Conservation (phyloP, 1,139 yeast species). For the Pichia sp. region DNA sequence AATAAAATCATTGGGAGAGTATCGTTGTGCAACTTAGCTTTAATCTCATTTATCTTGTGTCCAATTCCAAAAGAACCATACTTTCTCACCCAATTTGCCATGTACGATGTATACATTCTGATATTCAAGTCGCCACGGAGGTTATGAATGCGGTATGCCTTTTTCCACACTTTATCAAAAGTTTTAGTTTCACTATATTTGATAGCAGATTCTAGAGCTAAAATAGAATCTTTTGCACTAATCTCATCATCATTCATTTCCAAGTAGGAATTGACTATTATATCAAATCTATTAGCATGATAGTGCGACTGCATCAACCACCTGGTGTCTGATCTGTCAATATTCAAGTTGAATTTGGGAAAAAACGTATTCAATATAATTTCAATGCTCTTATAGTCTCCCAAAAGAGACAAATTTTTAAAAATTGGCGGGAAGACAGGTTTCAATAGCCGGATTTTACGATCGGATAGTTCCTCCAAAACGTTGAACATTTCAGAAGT, state of each 20-base stretch:
- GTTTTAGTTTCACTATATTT: constrained; percentile 9
- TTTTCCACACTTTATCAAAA: constrained; percentile 19
- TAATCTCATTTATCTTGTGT: constrained; percentile 11
- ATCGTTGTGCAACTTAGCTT: constrained; percentile 3
- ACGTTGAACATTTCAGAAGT: constrained; percentile 33
- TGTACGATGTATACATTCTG: constrained; percentile 13
- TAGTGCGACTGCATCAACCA: constrained; percentile 22
- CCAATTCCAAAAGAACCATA: constrained; percentile 13
- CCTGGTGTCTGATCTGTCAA: constrained; percentile 22
- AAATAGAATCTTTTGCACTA: constrained; percentile 14
- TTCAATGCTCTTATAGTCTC: constrained; percentile 27
- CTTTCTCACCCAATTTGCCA: constrained; percentile 16
- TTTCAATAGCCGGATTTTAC: constrained; percentile 12
- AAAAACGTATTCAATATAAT: constrained; percentile 15
- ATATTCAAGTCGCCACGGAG: constrained; percentile 8
- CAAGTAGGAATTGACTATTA: constrained; percentile 25
- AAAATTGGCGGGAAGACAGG: constrained; percentile 26
- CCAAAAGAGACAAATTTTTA: constrained; percentile 24
- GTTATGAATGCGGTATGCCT: constrained; percentile 8
- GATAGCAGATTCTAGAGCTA: constrained; percentile 19
- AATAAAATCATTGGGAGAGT: constrained; percentile 28
- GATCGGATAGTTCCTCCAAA: constrained; percentile 29
- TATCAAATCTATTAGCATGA: constrained; percentile 14
- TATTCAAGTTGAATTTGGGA: constrained; percentile 24
- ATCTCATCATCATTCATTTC: constrained; percentile 14